Evolutionary conservation across 257 asterid species (phyloP), one percentile per base, ranked within the genome.

Genomic region (Lavandula angustifolia): DNA sequence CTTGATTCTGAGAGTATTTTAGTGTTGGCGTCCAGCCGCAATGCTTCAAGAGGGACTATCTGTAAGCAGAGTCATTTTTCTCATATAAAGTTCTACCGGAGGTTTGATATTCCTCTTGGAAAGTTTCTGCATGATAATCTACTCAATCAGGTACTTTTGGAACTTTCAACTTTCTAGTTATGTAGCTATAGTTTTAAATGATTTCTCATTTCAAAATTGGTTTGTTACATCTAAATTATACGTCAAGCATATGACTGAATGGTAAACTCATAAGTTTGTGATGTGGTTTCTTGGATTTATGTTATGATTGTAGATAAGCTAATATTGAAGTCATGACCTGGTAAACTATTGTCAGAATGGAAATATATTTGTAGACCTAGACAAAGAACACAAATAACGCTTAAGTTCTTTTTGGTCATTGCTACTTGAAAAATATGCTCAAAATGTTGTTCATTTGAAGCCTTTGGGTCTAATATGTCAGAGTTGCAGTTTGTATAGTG

Each of bases 1-100:
- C 78, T 89, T 70, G 94, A 92, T 68, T 81, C 97, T 9, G 94
- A 89, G 79, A 89, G 97, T 70, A 92, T 92, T 69, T 80, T 89
- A 81, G 94, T 92, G 66, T 73, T 87, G 84, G 73, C 76, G 88
- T 92, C 98, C 14, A 84, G 84, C 67, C 84, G 92, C 37, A 89
- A 92, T 65, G 82, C 88, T 68, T 53, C 78, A 66, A 78, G 71
- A 60, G 90, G 94, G 64, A 84, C 75, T 60, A 84, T 89, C 69
- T 92, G 98, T 63, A 91, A 84, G 72, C 91, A 85, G 64, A 80
- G 89, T 44, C 96, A 84, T 70, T 87, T 92, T 75, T 87, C 96
- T 68, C 92, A 83, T 57, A 89, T 92, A 41, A 92, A 87, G 85
- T 92, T 89, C 68, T 92, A 92, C 75, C 76, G 79, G 67, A 81